Evolutionary conservation across 176 grass and related monocot genomes (phyloP), one percentile per base, ranked within the genome.

Genomic region (Elaeis guineensis): DNA sequence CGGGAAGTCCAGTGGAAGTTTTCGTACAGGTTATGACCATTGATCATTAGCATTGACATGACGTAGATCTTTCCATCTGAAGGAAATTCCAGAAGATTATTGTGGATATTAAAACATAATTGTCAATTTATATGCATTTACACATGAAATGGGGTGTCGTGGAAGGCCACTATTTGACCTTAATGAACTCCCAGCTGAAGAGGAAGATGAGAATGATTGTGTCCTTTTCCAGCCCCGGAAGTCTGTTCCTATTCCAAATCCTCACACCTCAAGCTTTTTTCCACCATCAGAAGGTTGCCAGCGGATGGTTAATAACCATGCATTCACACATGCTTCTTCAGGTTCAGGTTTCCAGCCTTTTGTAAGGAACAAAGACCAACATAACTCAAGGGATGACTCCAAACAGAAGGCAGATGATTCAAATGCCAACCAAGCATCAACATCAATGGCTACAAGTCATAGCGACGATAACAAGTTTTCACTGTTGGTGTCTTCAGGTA

Each of bases 121-220:
- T 14, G 9, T 44, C 25, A 73, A 65, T 58, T 79, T 91, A 81
- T 98, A 98, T 98, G 88, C 88, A 83, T 93, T 78, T 89, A 98
- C 76, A 83, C 73, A 89, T 89, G 94, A 79, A 77, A 98, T 98
- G 94, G 94, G 73, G 16, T 85, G 78, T 81, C 88, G 78, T 74
- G 88, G 79, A 86, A 98, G 35, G 76, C 90, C 91, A 70, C 62
- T 98, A 68, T 98, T 98, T 79, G 94, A 98, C 66, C 94, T 98
- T 71, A 98, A 98, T 54, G 77, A 98, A 77, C 85, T 93, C 70
- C 94, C 94, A 59, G 59, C 73, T 57, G 94, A 92, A 82, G 88
- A 72, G 59, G 81, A 82, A 50, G 71, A 65, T 64, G 75, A 79
- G 68, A 76, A 90, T 69, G 69, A 64, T 71, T 61, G 62, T 5